A percentile compares a stretch with the other conserved stretches of the same genome.
phyloP scores from a whole-genome alignment of 176 grass and related monocot genomes.

The Eleusine indica region DNA sequence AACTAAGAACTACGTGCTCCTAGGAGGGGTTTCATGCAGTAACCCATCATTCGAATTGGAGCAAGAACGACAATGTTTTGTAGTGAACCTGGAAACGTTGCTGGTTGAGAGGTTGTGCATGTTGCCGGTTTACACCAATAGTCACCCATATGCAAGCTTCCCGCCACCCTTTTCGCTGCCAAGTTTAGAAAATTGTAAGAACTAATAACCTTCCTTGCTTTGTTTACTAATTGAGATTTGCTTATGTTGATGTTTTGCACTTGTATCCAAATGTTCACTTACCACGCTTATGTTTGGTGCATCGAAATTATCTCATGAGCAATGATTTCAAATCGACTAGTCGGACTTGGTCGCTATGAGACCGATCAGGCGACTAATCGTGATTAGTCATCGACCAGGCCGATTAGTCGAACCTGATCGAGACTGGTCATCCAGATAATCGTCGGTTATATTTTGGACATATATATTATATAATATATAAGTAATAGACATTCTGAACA shows the following conservation, averaged over 20 bases:
- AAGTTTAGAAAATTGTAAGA: slow-evolving; percentile 10
- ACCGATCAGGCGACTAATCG: too few species aligned
- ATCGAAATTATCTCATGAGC: neutral
- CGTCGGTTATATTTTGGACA: too few species aligned
- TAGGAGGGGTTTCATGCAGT: neutral
- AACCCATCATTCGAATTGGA: too few species aligned
- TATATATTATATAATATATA: too few species aligned
- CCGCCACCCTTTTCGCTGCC: neutral
- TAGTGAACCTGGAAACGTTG: neutral
- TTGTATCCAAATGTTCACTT: neutral
- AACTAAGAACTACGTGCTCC: slow-evolving; percentile 1
- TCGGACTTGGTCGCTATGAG: too few species aligned
- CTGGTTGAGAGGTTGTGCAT: neutral
- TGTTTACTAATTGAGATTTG: neutral
- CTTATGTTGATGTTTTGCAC: neutral
- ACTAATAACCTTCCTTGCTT: neutral
- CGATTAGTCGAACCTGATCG: too few species aligned
- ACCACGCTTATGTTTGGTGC: neutral
- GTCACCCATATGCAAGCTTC: neutral
- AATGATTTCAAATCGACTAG: too few species aligned
- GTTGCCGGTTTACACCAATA: too few species aligned
- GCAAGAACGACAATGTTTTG: neutral
- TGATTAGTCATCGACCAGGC: too few species aligned
- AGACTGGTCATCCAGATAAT: too few species aligned
- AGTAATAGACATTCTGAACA: too few species aligned